Percentiles rank a stretch among this genome's conserved stretches.
phyloP scores from a whole-genome alignment of 352 stramenopile genomes.

The Phytophthora meadii region DNA sequence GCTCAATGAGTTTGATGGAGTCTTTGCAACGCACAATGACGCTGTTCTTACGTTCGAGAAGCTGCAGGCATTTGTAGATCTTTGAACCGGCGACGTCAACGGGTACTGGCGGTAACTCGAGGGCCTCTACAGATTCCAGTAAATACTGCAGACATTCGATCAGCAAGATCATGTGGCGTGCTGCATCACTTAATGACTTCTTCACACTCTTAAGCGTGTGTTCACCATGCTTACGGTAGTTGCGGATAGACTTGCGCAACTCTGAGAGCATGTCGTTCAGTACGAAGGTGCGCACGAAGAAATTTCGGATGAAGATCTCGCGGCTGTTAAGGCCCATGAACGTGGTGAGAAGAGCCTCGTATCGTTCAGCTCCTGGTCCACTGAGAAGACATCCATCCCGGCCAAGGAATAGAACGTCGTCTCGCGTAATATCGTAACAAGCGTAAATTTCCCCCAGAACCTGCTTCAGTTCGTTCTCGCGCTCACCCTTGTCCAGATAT shows the following conservation, averaged over 20 bases:
- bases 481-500: constrained; percentile 97
- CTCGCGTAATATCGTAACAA: constrained; percentile 96
- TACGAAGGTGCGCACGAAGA: constrained; percentile 96
- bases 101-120: constrained; percentile 67
- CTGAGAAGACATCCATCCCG: constrained; percentile 93
- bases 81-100: constrained; percentile 60
- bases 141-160: constrained; percentile 97
- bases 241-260: constrained; percentile 88
- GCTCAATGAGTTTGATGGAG: constrained; percentile 95
- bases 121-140: constrained; percentile 94
- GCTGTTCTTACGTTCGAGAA: constrained; percentile 90
- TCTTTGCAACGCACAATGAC: constrained; percentile 93
- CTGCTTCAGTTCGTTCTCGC: constrained; percentile 98
- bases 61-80: constrained; percentile 94
- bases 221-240: constrained; percentile 86
- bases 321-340: constrained; percentile 97
- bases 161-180: constrained; percentile 95
- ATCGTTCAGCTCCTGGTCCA: constrained; percentile 94
- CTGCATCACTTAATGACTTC: constrained; percentile 90
- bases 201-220: constrained; percentile 79
- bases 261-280: constrained; percentile 94
- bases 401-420: constrained; percentile 97
- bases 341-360: constrained; percentile 95
- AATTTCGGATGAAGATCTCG: constrained; percentile 98
- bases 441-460: constrained; percentile 95